Evolutionary conservation across 805 yeast genomes (phyloP).

Genomic region (Candida parachauliodes): DNA sequence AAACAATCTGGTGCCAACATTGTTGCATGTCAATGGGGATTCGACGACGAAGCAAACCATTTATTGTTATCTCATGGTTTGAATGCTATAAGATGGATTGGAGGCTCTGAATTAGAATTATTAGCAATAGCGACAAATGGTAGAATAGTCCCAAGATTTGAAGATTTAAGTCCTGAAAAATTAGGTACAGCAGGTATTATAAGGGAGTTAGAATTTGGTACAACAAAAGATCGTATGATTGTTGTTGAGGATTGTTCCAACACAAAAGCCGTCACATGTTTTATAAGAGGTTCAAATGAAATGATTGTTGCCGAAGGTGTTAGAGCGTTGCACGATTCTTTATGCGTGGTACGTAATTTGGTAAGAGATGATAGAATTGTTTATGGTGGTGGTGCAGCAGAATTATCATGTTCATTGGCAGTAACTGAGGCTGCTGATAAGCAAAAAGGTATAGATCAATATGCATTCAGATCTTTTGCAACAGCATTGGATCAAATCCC

Average conservation of each 20-base stretch:
- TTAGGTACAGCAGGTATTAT: constrained; percentile 86
- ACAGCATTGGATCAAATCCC: constrained; percentile 89
- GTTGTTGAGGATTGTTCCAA: constrained; percentile 88
- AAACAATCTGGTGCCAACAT: constrained; percentile 91
- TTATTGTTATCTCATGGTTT: constrained; percentile 79
- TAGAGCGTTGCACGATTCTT: constrained; percentile 93
- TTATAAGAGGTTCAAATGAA: constrained; percentile 92
- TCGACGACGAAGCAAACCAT: constrained; percentile 98
- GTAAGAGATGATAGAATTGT: constrained; percentile 89
- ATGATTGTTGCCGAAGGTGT: constrained; percentile 98
- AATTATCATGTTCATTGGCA: constrained; percentile 86
- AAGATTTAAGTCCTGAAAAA: constrained; percentile 77
- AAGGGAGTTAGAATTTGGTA: constrained; percentile 89
- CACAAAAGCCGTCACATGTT: constrained; percentile 85
- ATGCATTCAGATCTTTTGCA: constrained; percentile 94
- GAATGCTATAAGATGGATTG: constrained; percentile 99
- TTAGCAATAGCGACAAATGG: constrained; percentile 98
- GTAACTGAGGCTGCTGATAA: constrained; percentile 89
- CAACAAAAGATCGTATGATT: constrained; percentile 93
- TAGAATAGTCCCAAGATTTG: constrained; percentile 94
- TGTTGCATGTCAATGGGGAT: constrained; percentile 99
- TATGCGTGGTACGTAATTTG: constrained; percentile 95
- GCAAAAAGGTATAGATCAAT: constrained; percentile 94
- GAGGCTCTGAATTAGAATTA: constrained; percentile 93
- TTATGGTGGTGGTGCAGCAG: constrained; percentile 99